These are phyloP conservation scores for Aspergillus felis DNA, from an alignment of 2,329 filamentous ascomycete genomes.

Conservation along the genomic window DNA sequence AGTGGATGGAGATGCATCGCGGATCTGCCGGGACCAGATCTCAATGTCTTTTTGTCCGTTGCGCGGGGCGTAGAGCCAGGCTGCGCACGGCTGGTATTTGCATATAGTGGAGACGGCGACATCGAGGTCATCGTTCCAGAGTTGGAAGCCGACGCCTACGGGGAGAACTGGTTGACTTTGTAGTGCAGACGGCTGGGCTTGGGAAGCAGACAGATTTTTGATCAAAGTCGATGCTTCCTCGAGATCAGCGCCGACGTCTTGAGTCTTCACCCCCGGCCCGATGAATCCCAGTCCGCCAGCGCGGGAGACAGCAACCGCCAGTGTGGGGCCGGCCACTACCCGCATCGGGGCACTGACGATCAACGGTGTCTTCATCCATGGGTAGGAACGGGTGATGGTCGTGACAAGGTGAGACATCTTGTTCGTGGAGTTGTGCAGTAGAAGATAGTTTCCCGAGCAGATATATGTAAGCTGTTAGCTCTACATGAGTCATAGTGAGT, in stretches of 20 bases:
- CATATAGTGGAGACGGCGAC: conserved; percentile 26
- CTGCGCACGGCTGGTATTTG: conserved; percentile 38
- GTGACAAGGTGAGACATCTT: not conserved
- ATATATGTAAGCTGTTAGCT: too few relatives aligned
- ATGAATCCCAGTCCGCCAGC: conserved; percentile 56
- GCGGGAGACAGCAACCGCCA: conserved; percentile 59
- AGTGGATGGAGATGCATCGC: conserved; percentile 39
- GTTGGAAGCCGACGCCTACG: conserved; percentile 41
- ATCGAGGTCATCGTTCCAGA: conserved; percentile 37
- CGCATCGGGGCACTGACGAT: conserved; percentile 68
- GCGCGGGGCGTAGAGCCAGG: conserved; percentile 41
- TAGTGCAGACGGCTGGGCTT: not conserved
- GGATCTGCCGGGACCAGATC: conserved; percentile 45
- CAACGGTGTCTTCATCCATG: conserved; percentile 59
- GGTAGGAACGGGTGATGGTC: conserved; percentile 37
- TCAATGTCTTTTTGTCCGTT: conserved; percentile 32
- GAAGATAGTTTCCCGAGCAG: not conserved
- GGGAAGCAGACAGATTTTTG: conserved; percentile 5
- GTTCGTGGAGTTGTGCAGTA: rapidly evolving
- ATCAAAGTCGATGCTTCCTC: conserved; percentile 27
- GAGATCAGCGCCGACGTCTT: conserved; percentile 29
- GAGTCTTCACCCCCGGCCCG: conserved; percentile 50
- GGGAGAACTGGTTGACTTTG: conserved; percentile 23
- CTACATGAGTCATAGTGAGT: too few relatives aligned
- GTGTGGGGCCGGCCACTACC: conserved; percentile 53